Conservation (phyloP, 2,329 filamentous ascomycete species). For the Bipolaris bicolor region DNA sequence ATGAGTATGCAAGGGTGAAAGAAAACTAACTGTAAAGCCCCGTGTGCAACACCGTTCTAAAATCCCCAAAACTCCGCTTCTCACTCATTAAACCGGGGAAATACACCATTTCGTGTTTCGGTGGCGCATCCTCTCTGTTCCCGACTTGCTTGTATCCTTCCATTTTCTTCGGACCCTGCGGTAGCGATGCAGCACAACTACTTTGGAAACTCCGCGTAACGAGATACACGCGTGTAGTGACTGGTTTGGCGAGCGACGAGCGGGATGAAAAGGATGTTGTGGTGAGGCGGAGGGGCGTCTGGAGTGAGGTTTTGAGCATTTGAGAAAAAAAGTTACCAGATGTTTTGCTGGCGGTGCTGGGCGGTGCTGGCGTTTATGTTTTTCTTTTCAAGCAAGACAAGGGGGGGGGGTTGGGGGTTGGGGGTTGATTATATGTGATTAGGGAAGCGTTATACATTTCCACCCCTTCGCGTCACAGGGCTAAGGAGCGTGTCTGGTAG, state of each 20-base stretch:
- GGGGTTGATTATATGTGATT: not conserved
- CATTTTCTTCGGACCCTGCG: constrained; percentile 19
- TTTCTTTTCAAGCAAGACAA: not conserved
- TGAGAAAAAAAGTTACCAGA: constrained; percentile 1
- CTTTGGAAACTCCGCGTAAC: not conserved
- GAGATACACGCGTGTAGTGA: not conserved
- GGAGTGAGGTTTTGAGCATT: constrained; percentile 34
- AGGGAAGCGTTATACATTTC: not conserved
- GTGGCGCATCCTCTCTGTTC: constrained; percentile 35
- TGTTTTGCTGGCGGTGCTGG: too few species aligned
- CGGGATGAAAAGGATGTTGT: constrained; percentile 5
- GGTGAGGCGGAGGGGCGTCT: constrained; percentile 13
- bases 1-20: not conserved
- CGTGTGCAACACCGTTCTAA: constrained; percentile 67
- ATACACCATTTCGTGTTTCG: constrained; percentile 62
- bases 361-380: not conserved
- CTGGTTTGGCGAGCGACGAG: not conserved
- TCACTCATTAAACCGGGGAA: constrained; percentile 63
- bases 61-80: constrained; percentile 63
- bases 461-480: too few species aligned
- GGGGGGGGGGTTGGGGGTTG: too few species aligned
- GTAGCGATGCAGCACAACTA: not conserved
- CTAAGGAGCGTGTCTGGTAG: too few species aligned
- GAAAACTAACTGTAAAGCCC: constrained; percentile 59
- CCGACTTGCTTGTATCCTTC: constrained; percentile 35